Conservation (phyloP, 345 rosid species). For the rapeseed (Brassica napus) region Da-Ae NC_063446.1:63439001-63439500, state of each 20-base stretch:
- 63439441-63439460: constrained; percentile 79
- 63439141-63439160: neutral
- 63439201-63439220: neutral
- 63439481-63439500: neutral
- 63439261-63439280: constrained; percentile 52
- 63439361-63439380: constrained; percentile 69
- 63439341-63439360: constrained; percentile 70
- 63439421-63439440: constrained; percentile 74
- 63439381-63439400: constrained; percentile 47
- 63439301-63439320: constrained; percentile 49
- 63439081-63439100: constrained; percentile 90
- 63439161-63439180: neutral
- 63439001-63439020: neutral
- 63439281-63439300: constrained; percentile 54
- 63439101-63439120: constrained; percentile 54
- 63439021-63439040: neutral
- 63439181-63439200: neutral
- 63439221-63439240: constrained; percentile 45
- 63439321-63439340: constrained; percentile 54
- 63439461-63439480: neutral
- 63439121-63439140: constrained; percentile 61
- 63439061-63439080: constrained; percentile 79
- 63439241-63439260: constrained; percentile 59
- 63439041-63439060: constrained; percentile 12
- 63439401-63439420: constrained; percentile 50